Evolutionary conservation across 345 rosid species (phyloP).

Genomic region (Gossypium anomalum): DNA sequence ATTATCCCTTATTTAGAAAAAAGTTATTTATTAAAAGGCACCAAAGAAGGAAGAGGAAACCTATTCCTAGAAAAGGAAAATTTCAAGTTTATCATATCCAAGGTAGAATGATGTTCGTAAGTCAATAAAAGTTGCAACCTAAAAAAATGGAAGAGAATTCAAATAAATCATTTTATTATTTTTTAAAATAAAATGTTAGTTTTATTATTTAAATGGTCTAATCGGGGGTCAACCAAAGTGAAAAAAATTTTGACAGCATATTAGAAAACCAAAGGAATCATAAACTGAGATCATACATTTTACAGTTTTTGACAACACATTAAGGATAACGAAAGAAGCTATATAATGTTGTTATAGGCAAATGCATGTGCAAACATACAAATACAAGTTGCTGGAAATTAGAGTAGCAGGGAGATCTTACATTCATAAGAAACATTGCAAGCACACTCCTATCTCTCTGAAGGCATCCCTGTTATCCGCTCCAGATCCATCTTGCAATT

Average conservation of each 20-base stretch:
- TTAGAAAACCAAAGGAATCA: not conserved
- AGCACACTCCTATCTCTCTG: conserved; percentile 33
- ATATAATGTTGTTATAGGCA: conserved; percentile 10
- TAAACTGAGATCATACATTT: conserved; percentile 7
- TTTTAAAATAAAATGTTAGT: too few relatives aligned
- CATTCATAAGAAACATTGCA: conserved; percentile 14
- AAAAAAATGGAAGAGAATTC: too few relatives aligned
- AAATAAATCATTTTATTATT: too few relatives aligned
- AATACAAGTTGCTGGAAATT: conserved; percentile 18
- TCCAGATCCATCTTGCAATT: conserved; percentile 69
- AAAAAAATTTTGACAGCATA: not conserved
- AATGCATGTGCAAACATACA: conserved; percentile 8
- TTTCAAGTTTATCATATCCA: too few relatives aligned
- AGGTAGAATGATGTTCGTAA: too few relatives aligned
- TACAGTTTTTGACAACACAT: conserved; percentile 11
- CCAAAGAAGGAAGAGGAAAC: too few relatives aligned
- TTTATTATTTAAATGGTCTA: not conserved
- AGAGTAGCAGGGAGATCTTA: conserved; percentile 17
- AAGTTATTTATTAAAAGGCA: too few relatives aligned
- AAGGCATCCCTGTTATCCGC: conserved; percentile 38
- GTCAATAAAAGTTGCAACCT: too few relatives aligned
- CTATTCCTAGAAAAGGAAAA: too few relatives aligned
- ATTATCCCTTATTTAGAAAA: too few relatives aligned
- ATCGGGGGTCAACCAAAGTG: not conserved
- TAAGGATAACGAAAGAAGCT: conserved; percentile 1